Evolutionary conservation across 768 basidiomycete genomes (phyloP).

Genomic region (Gloeostereum incarnatum): DNA sequence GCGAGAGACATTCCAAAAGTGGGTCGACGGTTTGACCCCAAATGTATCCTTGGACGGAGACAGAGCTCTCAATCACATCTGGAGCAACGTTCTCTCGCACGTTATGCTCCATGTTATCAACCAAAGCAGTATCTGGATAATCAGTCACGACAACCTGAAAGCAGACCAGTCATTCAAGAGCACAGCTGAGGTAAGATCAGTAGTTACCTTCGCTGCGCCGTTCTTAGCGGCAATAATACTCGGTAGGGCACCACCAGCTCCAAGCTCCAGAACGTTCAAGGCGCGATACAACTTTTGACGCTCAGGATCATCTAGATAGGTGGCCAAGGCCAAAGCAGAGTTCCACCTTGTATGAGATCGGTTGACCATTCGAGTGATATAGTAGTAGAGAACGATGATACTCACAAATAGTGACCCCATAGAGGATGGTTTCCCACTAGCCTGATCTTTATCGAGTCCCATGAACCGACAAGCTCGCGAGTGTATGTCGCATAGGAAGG

Average conservation of each 20-base stretch:
- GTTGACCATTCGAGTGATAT: background rate
- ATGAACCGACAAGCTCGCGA: constrained; percentile 21
- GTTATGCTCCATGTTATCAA: constrained; percentile 72
- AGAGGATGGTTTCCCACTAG: constrained; percentile 75
- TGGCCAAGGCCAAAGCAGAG: constrained; percentile 63
- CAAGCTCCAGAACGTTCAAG: constrained; percentile 68
- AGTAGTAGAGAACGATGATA: background rate
- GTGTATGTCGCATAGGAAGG: constrained; percentile 44
- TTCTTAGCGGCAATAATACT: constrained; percentile 65
- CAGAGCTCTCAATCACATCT: no score
- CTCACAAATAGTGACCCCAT: constrained; percentile 75
- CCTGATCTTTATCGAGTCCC: constrained; percentile 45
- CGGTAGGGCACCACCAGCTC: constrained; percentile 89
- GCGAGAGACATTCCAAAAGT: constrained; percentile 26
- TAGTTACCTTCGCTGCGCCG: constrained; percentile 57
- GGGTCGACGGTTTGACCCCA: constrained; percentile 60
- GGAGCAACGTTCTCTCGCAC: constrained; percentile 43
- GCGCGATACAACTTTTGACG: constrained; percentile 36
- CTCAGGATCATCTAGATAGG: constrained; percentile 43
- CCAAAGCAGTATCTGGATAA: constrained; percentile 73
- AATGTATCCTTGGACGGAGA: constrained; percentile 55
- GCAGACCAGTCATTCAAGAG: background rate
- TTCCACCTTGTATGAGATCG: constrained; percentile 54
- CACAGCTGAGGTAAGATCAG: background rate
- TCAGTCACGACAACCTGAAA: constrained; percentile 78